phyloP scores from a whole-genome alignment of 176 grass and related monocot genomes.

The Pharus latifolius region DNA sequence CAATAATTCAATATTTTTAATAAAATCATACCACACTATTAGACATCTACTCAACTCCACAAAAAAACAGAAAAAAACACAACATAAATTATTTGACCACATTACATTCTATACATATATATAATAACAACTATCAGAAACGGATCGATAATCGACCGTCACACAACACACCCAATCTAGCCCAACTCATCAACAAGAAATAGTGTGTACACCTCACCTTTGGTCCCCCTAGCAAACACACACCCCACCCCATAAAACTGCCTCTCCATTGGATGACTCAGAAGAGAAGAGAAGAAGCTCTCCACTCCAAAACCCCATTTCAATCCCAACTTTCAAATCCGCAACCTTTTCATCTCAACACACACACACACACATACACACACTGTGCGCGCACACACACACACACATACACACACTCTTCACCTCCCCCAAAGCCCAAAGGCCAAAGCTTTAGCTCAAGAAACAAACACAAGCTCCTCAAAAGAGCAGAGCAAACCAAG shows the following conservation, averaged over 20 bases:
- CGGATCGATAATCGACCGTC: not conserved
- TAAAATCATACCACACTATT: no score
- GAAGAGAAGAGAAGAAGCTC: no score
- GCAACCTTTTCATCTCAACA: slow-evolving; percentile 39
- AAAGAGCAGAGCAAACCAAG: not conserved
- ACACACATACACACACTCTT: not conserved
- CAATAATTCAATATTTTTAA: no score
- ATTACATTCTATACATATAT: no score
- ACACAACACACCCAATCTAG: not conserved
- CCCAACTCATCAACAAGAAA: slow-evolving; percentile 9
- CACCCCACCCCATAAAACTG: slow-evolving; percentile 42
- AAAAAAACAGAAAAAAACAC: no score
- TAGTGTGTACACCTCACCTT: not conserved
- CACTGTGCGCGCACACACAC: no score
- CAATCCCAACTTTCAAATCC: slow-evolving; percentile 33
- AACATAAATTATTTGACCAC: no score
- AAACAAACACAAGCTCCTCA: slow-evolving; percentile 11
- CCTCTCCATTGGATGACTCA: not conserved
- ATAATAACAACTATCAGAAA: no score
- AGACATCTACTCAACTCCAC: no score
- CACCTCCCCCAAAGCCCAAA: not conserved
- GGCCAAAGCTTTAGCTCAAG: not conserved
- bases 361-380: not conserved
- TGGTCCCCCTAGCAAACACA: slow-evolving; percentile 53
- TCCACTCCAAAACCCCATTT: slow-evolving; percentile 44